Percentiles rank a stretch among this genome's conserved stretches.
phyloP scores from a whole-genome alignment of 768 basidiomycete genomes.

The Agaricus blazei region DNA sequence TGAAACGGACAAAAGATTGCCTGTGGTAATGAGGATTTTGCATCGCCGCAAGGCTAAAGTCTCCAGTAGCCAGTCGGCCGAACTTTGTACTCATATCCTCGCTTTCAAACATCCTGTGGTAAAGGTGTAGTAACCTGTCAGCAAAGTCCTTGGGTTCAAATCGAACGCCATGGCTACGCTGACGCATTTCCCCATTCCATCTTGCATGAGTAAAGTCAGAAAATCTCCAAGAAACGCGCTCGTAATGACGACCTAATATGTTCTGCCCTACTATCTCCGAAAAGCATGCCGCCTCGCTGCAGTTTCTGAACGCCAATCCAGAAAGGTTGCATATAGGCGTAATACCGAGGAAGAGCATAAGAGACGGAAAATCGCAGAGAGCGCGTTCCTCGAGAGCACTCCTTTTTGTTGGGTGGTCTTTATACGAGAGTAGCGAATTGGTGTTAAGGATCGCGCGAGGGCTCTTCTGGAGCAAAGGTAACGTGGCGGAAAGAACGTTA shows the following conservation, averaged over 20 bases:
- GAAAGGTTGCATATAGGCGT: conserved; percentile 4
- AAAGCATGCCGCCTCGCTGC: background rate
- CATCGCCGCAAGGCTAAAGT: conserved; percentile 7
- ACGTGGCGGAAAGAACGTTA: conserved; percentile 33
- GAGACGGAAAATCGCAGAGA: conserved; percentile 11
- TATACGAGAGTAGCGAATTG: conserved; percentile 29
- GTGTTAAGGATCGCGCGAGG: conserved; percentile 34
- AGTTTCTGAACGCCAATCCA: conserved; percentile 2
- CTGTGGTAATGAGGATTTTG: conserved; percentile 41
- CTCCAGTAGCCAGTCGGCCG: background rate
- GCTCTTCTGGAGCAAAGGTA: conserved; percentile 30
- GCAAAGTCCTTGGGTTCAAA: conserved; percentile 23
- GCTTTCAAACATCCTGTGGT: conserved; percentile 37
- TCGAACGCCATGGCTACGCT: background rate
- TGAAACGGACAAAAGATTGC: conserved; percentile 39
- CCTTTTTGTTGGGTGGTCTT: conserved; percentile 1
- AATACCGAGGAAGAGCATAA: background rate
- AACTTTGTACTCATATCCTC: conserved; percentile 23
- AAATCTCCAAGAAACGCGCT: conserved; percentile 3
- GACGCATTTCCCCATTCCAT: background rate
- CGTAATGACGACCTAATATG: background rate
- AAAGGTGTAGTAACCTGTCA: conserved; percentile 35
- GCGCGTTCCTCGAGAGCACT: conserved; percentile 6
- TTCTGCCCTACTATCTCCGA: background rate
- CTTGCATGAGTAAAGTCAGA: background rate